Conservation (phyloP, 2,329 filamentous ascomycete genomes). For the Fusarium hostae region DNA sequence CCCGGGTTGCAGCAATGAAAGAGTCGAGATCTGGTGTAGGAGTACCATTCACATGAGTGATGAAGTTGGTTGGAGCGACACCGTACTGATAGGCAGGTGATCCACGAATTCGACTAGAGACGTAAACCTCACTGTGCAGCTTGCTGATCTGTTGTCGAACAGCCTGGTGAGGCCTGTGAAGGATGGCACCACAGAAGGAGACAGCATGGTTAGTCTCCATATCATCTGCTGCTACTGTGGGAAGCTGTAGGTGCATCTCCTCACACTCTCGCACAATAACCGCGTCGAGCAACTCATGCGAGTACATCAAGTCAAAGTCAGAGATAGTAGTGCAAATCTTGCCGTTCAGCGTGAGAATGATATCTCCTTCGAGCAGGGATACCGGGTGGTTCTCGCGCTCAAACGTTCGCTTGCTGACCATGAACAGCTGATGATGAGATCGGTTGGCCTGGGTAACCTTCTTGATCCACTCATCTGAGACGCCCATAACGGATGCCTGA, state of each 20-base stretch:
- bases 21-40: slow-evolving; percentile 82
- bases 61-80: slow-evolving; percentile 95
- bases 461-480: slow-evolving; percentile 94
- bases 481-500: slow-evolving; percentile 96
- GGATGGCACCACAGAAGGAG: slow-evolving; percentile 92
- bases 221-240: slow-evolving; percentile 88
- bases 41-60: slow-evolving; percentile 93
- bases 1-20: slow-evolving; percentile 83
- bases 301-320: slow-evolving; percentile 97
- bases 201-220: slow-evolving; percentile 93
- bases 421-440: slow-evolving; percentile 95
- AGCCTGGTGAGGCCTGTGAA: slow-evolving; percentile 94
- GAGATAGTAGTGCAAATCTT: slow-evolving; percentile 93
- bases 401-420: slow-evolving; percentile 91
- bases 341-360: slow-evolving; percentile 89
- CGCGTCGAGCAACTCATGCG: slow-evolving; percentile 82
- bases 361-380: slow-evolving; percentile 86
- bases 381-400: slow-evolving; percentile 62
- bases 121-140: slow-evolving; percentile 95
- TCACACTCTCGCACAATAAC: slow-evolving; percentile 87
- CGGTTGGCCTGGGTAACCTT: slow-evolving; percentile 90
- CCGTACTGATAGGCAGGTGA: slow-evolving; percentile 91
- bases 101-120: slow-evolving; percentile 85
- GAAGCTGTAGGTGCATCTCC: slow-evolving; percentile 79
- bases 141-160: slow-evolving; percentile 98